Percentiles rank a stretch among this genome's conserved stretches.
phyloP scores from a whole-genome alignment of 169 alveolate genomes.

The Eimeria zaria region DNA sequence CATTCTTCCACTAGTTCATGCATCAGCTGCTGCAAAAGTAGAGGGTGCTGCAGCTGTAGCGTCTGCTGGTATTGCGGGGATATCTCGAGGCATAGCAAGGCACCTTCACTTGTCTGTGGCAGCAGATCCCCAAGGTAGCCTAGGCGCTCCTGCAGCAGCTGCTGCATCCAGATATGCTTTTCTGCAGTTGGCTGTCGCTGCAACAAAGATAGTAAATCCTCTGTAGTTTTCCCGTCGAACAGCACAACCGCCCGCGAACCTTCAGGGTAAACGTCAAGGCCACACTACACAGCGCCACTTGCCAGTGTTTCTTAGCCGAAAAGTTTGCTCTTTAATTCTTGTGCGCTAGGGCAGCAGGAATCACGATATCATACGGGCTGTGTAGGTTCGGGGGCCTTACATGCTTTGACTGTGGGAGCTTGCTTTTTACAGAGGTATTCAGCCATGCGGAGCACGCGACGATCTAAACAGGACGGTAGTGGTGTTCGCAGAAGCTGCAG shows the following conservation, averaged over 20 bases:
- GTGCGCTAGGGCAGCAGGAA: background rate
- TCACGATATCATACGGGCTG: background rate
- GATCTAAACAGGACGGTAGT: conserved; percentile 26
- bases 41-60: conserved; percentile 12
- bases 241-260: conserved; percentile 57
- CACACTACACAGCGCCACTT: background rate
- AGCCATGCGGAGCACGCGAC: conserved; percentile 56
- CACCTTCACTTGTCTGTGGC: conserved; percentile 27
- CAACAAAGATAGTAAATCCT: conserved; percentile 8
- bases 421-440: conserved; percentile 47
- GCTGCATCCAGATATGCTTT: conserved; percentile 41
- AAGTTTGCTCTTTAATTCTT: background rate
- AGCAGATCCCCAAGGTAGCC: conserved; percentile 19
- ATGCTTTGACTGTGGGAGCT: conserved; percentile 26
- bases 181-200: conserved; percentile 12
- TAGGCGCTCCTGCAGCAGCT: conserved; percentile 64
- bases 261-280: background rate
- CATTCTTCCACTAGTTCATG: conserved; percentile 42
- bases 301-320: background rate
- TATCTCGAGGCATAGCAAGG: conserved; percentile 46
- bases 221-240: conserved; percentile 60
- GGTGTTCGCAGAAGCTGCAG: conserved; percentile 53
- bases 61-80: conserved; percentile 33
- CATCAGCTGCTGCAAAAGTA: conserved; percentile 34
- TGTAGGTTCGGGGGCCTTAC: background rate